Percentiles rank a stretch among this genome's conserved stretches.
Conservation (phyloP, 2,329 filamentous ascomycete genomes). For the Fusarium pseudocircinatum region DNA sequence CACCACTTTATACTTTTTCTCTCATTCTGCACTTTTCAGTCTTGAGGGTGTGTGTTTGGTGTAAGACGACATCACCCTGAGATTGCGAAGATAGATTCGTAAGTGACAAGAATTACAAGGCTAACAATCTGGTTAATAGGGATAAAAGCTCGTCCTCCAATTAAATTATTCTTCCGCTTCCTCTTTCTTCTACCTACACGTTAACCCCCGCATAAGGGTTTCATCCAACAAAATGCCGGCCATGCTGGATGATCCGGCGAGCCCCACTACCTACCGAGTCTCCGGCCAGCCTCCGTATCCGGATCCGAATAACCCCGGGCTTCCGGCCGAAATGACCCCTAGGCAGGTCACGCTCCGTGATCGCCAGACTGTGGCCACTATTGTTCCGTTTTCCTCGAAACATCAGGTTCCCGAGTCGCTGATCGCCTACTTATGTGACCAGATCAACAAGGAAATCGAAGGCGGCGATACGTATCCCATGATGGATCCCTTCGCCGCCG, state of each 20-base stretch:
- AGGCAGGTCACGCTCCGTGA: constrained; percentile 85
- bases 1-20: constrained; percentile 10
- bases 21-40: constrained; percentile 10
- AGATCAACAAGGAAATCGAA: constrained; percentile 90
- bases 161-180: not conserved
- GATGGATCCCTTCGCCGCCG: constrained; percentile 78
- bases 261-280: constrained; percentile 74
- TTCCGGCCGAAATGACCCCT: constrained; percentile 75
- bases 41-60: constrained; percentile 22
- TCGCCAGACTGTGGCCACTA: constrained; percentile 82
- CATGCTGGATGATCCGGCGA: constrained; percentile 79
- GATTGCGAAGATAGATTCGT: constrained; percentile 5
- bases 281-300: constrained; percentile 74
- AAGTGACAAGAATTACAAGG: not conserved
- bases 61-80: constrained; percentile 20
- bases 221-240: constrained; percentile 70
- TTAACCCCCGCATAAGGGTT: constrained; percentile 16
- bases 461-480: constrained; percentile 93
- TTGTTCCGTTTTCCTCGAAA: constrained; percentile 83
- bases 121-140: constrained; percentile 16
- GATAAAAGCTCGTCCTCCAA: constrained; percentile 2
- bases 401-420: constrained; percentile 80
- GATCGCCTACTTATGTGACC: constrained; percentile 80
- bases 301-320: constrained; percentile 66
- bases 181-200: not conserved